Evolutionary conservation across 2,329 filamentous ascomycete species (phyloP).

Genomic region (Fusarium heterosporum): DNA sequence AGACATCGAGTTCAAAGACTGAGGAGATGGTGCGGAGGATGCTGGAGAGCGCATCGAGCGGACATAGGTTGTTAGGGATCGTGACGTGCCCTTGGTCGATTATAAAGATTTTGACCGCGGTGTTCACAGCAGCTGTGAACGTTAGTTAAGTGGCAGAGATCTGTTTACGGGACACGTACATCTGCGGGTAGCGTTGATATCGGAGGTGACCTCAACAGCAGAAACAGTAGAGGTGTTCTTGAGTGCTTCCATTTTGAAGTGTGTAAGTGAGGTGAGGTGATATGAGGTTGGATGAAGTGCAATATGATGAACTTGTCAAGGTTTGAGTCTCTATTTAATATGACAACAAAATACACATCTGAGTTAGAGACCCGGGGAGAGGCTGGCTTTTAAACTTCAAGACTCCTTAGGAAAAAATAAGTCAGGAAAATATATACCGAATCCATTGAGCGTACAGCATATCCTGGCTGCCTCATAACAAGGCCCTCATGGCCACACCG

Average conservation of each 20-base stretch:
- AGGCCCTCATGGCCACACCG: constrained; percentile 44
- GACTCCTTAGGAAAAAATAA: constrained; percentile 12
- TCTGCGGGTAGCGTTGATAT: constrained; percentile 21
- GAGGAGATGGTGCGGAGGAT: constrained; percentile 39
- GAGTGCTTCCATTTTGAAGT: constrained; percentile 36
- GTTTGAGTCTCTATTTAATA: constrained; percentile 14
- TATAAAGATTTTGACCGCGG: constrained; percentile 40
- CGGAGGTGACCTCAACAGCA: constrained; percentile 30
- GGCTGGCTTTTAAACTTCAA: constrained; percentile 29
- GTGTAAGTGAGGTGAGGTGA: constrained; percentile 19
- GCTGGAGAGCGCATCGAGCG: constrained; percentile 42
- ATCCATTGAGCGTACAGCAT: constrained; percentile 20
- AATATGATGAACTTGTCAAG: background rate
- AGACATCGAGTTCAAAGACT: constrained; percentile 43
- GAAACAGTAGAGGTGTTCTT: constrained; percentile 41
- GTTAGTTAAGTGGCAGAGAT: constrained; percentile 22
- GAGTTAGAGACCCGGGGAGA: constrained; percentile 7
- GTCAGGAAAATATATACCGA: constrained; percentile 32
- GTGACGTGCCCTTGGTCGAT: constrained; percentile 42
- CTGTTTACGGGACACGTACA: constrained; percentile 20
- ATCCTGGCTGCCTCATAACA: constrained; percentile 43
- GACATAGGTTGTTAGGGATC: constrained; percentile 42
- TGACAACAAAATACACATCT: constrained; percentile 1
- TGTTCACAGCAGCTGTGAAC: constrained; percentile 38
- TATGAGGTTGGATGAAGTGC: background rate